A percentile compares a stretch with the other conserved stretches of the same genome.
phyloP scores from a whole-genome alignment of 2,329 filamentous ascomycete species.

The Metarhizium guizhouense region DNA sequence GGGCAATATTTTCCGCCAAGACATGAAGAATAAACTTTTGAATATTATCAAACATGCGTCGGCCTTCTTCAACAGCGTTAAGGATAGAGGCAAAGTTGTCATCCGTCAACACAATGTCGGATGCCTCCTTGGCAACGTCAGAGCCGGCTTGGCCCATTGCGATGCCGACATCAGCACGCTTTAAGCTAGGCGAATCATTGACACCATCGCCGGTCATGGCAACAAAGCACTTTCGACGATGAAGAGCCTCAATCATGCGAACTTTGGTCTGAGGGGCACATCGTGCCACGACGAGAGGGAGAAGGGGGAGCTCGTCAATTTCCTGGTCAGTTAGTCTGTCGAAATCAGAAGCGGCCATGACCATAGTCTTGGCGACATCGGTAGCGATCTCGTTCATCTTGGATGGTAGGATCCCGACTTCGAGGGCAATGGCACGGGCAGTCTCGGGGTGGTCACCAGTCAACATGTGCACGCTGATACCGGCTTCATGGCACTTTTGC shows the following conservation, averaged over 20 bases:
- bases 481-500: conserved; percentile 47
- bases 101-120: conserved; percentile 60
- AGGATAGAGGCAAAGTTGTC: conserved; percentile 67
- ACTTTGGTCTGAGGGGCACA: conserved; percentile 66
- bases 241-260: conserved; percentile 65
- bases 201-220: conserved; percentile 68
- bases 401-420: conserved; percentile 52
- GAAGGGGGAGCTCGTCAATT: conserved; percentile 51
- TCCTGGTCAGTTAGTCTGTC: conserved; percentile 55
- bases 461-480: conserved; percentile 60
- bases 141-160: conserved; percentile 62
- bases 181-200: conserved; percentile 60
- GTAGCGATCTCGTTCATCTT: conserved; percentile 30
- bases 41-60: conserved; percentile 65
- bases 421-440: conserved; percentile 52
- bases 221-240: conserved; percentile 54
- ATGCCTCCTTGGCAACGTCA: conserved; percentile 62
- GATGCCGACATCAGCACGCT: conserved; percentile 61
- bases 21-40: conserved; percentile 64
- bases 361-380: conserved; percentile 50
- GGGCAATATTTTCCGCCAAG: conserved; percentile 59
- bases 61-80: conserved; percentile 60
- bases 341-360: conserved; percentile 60
- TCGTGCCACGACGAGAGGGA: conserved; percentile 60
- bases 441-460: conserved; percentile 61